These are phyloP conservation scores for Ceratocystis smalleyi DNA, from an alignment of 2,329 filamentous ascomycete species.

Conservation along the genomic window DNA sequence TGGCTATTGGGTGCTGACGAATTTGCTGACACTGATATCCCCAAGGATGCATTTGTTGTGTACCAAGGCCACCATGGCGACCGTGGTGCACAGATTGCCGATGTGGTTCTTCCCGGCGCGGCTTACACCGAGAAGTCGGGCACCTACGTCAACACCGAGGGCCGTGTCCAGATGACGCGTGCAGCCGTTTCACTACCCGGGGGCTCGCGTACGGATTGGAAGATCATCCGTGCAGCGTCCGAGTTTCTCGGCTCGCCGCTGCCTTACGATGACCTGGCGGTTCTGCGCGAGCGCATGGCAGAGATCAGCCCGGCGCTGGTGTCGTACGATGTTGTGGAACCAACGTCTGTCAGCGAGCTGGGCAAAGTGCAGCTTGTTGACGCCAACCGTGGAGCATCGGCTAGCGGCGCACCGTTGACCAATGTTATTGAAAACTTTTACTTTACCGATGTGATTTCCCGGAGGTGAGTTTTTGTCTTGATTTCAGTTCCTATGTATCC, in stretches of 20 bases:
- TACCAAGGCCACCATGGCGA: slow-evolving; percentile 99
- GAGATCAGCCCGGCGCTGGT: slow-evolving; percentile 85
- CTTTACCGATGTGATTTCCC: slow-evolving; percentile 92
- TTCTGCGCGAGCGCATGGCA: slow-evolving; percentile 80
- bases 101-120: slow-evolving; percentile 82
- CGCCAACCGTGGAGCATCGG: slow-evolving; percentile 76
- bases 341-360: slow-evolving; percentile 54
- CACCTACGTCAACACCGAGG: slow-evolving; percentile 96
- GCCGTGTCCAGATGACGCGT: slow-evolving; percentile 84
- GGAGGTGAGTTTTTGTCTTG: slow-evolving; percentile 51
- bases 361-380: slow-evolving; percentile 93
- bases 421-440: slow-evolving; percentile 92
- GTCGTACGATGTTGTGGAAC: slow-evolving; percentile 82
- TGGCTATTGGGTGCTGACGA: slow-evolving; percentile 96
- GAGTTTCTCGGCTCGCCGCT: slow-evolving; percentile 81
- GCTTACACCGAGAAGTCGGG: slow-evolving; percentile 95
- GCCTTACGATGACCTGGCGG: slow-evolving; percentile 83
- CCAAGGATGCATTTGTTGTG: slow-evolving; percentile 88
- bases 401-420: slow-evolving; percentile 59
- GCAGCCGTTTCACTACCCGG: slow-evolving; percentile 79
- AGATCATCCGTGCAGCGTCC: slow-evolving; percentile 84
- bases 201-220: slow-evolving; percentile 91
- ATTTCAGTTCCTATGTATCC: not conserved
- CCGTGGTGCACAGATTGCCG: slow-evolving; percentile 77
- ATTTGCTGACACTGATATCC: slow-evolving; percentile 67